phyloP scores from a whole-genome alignment of 192 early-diverging fungal species.

The Coemansia sp. region DNA sequence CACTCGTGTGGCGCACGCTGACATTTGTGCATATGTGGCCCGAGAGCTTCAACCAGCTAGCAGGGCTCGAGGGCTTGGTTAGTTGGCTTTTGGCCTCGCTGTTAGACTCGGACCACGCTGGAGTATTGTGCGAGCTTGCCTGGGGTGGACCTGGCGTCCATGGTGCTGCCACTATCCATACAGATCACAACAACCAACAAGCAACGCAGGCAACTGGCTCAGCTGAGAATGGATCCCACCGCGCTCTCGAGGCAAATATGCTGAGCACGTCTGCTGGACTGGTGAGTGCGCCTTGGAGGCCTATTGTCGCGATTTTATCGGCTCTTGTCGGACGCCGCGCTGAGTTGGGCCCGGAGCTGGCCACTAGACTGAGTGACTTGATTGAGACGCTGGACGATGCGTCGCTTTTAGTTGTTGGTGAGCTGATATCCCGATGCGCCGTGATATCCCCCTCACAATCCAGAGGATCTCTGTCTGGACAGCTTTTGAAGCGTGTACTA shows the following conservation, averaged over 20 bases:
- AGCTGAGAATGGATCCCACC: constrained; percentile 1
- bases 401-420: constrained; percentile 29
- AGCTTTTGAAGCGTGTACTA: constrained; percentile 32
- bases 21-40: constrained; percentile 42
- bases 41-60: constrained; percentile 26
- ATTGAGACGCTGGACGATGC: constrained; percentile 23
- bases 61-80: constrained; percentile 16
- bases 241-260: constrained; percentile 29
- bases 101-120: constrained; percentile 18
- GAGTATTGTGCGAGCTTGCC: constrained; percentile 28
- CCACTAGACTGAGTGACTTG: constrained; percentile 3
- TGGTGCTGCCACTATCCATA: neutral
- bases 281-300: constrained; percentile 11
- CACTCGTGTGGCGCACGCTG: constrained; percentile 43
- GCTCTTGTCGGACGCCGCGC: constrained; percentile 7
- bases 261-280: constrained; percentile 11
- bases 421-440: constrained; percentile 23
- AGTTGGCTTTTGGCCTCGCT: constrained; percentile 22
- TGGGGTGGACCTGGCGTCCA: neutral
- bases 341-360: constrained; percentile 2
- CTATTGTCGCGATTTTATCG: constrained; percentile 16
- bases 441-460: constrained; percentile 1
- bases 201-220: constrained; percentile 12
- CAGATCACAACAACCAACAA: neutral
- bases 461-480: neutral